Conservation (phyloP, 2,329 filamentous ascomycete species). For the Talaromyces sp. region DNA sequence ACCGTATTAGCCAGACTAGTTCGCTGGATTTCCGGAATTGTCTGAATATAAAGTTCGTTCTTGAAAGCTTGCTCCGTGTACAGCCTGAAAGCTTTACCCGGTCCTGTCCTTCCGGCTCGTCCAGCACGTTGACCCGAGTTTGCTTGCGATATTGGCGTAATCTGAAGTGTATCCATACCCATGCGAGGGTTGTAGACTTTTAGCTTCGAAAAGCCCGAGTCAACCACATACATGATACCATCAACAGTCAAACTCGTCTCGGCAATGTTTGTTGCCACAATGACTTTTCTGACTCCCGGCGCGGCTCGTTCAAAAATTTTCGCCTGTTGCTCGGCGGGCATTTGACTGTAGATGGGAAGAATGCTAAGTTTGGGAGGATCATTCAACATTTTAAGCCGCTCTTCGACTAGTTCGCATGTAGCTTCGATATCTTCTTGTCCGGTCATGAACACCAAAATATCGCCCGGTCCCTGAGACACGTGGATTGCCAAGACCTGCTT, state of each 20-base stretch:
- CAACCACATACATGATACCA: slow-evolving; percentile 98
- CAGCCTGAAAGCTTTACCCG: slow-evolving; percentile 90
- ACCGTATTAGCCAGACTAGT: slow-evolving; percentile 96
- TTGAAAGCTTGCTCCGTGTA: slow-evolving; percentile 94
- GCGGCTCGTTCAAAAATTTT: slow-evolving; percentile 94
- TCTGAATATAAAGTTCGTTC: slow-evolving; percentile 94
- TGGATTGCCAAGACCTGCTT: slow-evolving; percentile 95
- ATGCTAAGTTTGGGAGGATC: slow-evolving; percentile 94
- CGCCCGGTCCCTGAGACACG: slow-evolving; percentile 86
- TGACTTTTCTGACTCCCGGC: slow-evolving; percentile 91
- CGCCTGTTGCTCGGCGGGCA: slow-evolving; percentile 95
- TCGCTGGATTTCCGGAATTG: slow-evolving; percentile 95
- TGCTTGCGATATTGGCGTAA: slow-evolving; percentile 95
- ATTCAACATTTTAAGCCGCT: slow-evolving; percentile 82
- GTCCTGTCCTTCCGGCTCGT: slow-evolving; percentile 88
- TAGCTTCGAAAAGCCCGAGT: slow-evolving; percentile 92
- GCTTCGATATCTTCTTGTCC: slow-evolving; percentile 98
- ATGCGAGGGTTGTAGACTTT: slow-evolving; percentile 99
- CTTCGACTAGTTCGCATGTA: slow-evolving; percentile 88
- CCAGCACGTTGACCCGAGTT: slow-evolving; percentile 93
- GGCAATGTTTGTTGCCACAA: slow-evolving; percentile 97
- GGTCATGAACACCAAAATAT: slow-evolving; percentile 99
- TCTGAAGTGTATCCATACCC: slow-evolving; percentile 98
- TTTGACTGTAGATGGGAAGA: slow-evolving; percentile 97
- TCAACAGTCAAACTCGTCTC: slow-evolving; percentile 98